phyloP scores from a whole-genome alignment of 192 early-diverging fungal species.

The Backusella parvicylindrica region DNA sequence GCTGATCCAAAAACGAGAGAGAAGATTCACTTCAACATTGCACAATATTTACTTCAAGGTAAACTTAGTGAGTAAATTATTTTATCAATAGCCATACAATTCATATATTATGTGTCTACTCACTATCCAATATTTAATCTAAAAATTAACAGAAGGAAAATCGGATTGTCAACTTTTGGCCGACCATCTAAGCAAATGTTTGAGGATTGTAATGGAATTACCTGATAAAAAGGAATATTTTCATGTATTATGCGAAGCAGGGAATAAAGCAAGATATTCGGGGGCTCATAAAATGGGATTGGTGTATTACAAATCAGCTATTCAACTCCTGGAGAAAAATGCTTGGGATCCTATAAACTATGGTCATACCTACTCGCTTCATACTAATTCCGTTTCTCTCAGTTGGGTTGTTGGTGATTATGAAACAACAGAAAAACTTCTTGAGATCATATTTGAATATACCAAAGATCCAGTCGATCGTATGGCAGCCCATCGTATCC shows the following conservation, averaged over 20 bases:
- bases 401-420: constrained; percentile 29
- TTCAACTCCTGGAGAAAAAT: constrained; percentile 8
- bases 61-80: neutral
- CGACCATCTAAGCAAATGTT: constrained; percentile 26
- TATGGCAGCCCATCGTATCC: constrained; percentile 14
- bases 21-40: constrained; percentile 31
- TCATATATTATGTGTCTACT: neutral
- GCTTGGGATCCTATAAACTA: constrained; percentile 9
- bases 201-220: neutral
- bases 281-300: constrained; percentile 30
- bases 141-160: neutral
- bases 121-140: neutral
- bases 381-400: constrained; percentile 15
- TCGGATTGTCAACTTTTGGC: constrained; percentile 13
- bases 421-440: constrained; percentile 7
- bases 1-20: constrained; percentile 17
- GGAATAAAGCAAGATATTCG: constrained; percentile 15
- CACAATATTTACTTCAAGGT: constrained; percentile 16
- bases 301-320: constrained; percentile 14
- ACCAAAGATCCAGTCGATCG: constrained; percentile 22
- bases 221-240: constrained; percentile 10
- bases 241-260: constrained; percentile 13
- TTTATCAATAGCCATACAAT: neutral
- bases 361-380: neutral
- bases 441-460: constrained; percentile 22